Base-by-base conservation (phyloP, 2,329 filamentous ascomycete genomes). In the Sphaerulina musiva region DNA sequence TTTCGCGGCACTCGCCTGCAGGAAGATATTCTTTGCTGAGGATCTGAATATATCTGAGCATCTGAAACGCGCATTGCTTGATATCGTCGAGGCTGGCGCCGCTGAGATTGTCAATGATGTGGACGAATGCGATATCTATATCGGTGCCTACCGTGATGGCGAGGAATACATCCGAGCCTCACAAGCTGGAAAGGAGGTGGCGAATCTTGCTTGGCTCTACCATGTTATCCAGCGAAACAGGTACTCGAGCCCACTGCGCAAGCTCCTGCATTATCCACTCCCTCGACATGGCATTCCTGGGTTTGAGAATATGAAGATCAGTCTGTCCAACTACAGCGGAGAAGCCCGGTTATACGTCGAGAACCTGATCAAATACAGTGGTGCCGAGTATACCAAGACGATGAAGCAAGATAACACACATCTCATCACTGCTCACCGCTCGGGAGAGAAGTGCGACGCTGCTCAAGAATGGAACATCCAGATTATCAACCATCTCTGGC, bases 371-470 rank as follows among this genome's bases (percentile, higher is more conserved):
- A 83, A 78, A 56, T 90, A 90, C 23, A 79, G 86, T 12, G 93
- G 93, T 12, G 92, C 88, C 7, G 85, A 87, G 58, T 97, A 89
- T 68, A 98, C 93, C 31, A 95, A 95, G 73, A 95, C 89, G 0
- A 87, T 98, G 83, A 95, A 89, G 70, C 83, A 87, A 61, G 90
- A 96, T 58, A 97, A 98, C 69, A 97, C 91, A 0, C 93, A 98
- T 72, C 80, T 98, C 0, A 86, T 98, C 64, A 95, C 92, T 0
- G 93, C 93, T 4, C 87, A 95, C 63, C 83, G 85, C 55, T 83
- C 83, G 53, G 95, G 92, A 66, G 93, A 97, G 68, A 98, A 98
- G 72, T 96, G 88, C 69, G 84, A 86, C 38, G 93, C 93, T 1
- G 93, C 93, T 0, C 81, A 83, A 57, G 93, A 97, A 72, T 98